Base-by-base conservation (phyloP, 305 asterid species). In the Plantago coronopus region DNA sequence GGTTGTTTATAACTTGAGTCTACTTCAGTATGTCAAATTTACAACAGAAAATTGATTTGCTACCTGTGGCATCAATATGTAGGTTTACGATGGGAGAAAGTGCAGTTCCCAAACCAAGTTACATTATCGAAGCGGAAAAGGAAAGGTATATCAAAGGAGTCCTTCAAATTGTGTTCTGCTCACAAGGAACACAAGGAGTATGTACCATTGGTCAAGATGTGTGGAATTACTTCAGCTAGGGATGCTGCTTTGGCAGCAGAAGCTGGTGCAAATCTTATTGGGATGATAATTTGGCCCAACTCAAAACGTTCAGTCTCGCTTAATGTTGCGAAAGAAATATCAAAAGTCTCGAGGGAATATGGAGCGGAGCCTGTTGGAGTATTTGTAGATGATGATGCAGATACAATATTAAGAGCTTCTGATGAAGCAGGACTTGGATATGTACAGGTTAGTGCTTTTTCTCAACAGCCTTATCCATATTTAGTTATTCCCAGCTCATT, bases 241-340 rank as follows among this genome's bases (percentile, higher is more conserved):
- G 96, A 87, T 81, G 97, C 96, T 69, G 94, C 90, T 38, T 34
- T 82, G 77, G 97, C 96, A 74, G 94, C 95, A 63, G 89, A 94
- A 80, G 97, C 97, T 50, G 97, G 99, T 48, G 96, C 95, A 40
- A 66, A 89, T 74, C 78, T 87, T 57, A 79, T 94, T 13, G 99
- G 99, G 68, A 89, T 89, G 96, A 89, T 94, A 78, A 65, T 87
- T 60, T 94, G 95, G 95, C 97, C 99, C 61, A 77, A 89, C 70
- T 89, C 97, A 17, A 89, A 87, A 71, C 85, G 97, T 31, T 85
- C 99, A 21, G 57, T 94, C 62, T 79, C 97, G 10, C 78, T 87
- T 38, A 58, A 79, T 57, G 75, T 77, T 73, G 97, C 99, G 16
- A 94, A 85, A 76, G 95, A 89, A 73, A 94, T 94, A 48, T 87